Evolutionary conservation across 2,329 filamentous ascomycete genomes (phyloP).

Genomic region (Pyricularia pennisetigena): DNA sequence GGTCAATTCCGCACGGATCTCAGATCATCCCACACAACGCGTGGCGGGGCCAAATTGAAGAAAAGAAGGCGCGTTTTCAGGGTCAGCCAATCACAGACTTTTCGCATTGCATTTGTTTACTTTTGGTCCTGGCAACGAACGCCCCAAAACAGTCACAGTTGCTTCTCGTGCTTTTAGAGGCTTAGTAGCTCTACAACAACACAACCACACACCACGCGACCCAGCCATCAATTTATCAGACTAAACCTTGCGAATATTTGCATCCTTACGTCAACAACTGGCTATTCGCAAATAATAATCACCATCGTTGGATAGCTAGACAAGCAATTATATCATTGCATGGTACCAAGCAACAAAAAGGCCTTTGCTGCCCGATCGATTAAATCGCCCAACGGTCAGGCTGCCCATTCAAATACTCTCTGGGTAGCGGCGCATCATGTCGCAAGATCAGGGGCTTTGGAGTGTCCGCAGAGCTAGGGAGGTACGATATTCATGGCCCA

Average conservation of each 20-base stretch:
- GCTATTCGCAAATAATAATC: background rate
- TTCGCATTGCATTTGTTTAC: constrained; percentile 6
- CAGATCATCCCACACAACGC: background rate
- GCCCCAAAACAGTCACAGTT: background rate
- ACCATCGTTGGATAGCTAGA: background rate
- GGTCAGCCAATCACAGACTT: background rate
- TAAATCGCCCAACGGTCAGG: background rate
- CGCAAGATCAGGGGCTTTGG: constrained; percentile 80
- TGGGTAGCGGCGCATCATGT: constrained; percentile 45
- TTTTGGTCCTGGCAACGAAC: background rate
- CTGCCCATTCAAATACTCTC: background rate
- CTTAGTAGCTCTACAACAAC: background rate
- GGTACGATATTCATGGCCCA: constrained; percentile 35
- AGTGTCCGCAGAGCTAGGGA: constrained; percentile 88
- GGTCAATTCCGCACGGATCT: background rate
- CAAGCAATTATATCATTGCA: background rate
- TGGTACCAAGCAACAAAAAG: background rate
- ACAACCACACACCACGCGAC: background rate
- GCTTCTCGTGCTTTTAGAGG: background rate
- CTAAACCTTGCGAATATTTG: background rate
- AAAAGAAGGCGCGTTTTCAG: background rate
- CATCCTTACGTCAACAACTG: background rate
- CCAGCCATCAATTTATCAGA: background rate
- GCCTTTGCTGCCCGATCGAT: background rate
- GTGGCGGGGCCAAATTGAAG: background rate